A percentile compares a stretch with the other conserved stretches of the same genome.
Conservation (phyloP, 2,329 filamentous ascomycete genomes). For the Rhinocladiella similis region DNA sequence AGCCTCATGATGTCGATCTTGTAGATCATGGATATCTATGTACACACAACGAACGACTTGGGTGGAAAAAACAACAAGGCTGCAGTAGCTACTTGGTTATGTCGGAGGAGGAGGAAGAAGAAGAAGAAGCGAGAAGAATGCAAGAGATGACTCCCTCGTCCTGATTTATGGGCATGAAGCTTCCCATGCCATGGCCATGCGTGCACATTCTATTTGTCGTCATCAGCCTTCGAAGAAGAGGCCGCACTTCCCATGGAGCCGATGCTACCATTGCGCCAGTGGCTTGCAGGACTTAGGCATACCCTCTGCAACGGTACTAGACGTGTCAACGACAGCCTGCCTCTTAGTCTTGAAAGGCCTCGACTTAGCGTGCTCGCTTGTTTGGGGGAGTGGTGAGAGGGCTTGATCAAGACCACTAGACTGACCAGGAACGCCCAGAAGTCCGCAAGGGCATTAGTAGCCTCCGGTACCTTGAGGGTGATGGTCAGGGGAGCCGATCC, state of each 20-base stretch:
- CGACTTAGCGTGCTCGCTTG: background rate
- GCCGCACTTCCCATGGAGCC: background rate
- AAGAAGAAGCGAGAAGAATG: background rate
- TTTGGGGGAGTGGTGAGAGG: background rate
- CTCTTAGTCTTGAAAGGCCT: background rate
- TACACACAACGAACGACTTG: slow-evolving; percentile 13
- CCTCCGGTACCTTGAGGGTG: background rate
- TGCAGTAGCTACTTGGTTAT: background rate
- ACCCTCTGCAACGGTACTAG: background rate
- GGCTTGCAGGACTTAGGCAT: background rate
- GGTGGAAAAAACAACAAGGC: slow-evolving; percentile 1
- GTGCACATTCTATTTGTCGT: background rate
- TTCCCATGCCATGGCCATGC: background rate
- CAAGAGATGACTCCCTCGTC: slow-evolving; percentile 1
- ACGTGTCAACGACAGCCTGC: background rate
- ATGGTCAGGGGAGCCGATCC: background rate
- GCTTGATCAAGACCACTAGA: background rate
- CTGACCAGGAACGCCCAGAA: background rate
- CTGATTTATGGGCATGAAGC: slow-evolving; percentile 9
- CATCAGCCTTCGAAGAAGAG: background rate
- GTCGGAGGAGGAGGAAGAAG: background rate
- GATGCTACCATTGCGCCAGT: background rate
- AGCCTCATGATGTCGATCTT: slow-evolving; percentile 11
- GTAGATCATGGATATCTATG: slow-evolving; percentile 2
- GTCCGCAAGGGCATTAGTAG: background rate